A percentile compares a stretch with the other conserved stretches of the same genome.
These are phyloP conservation scores for Diphasiastrum complanatum DNA, from an alignment of 83 land plant genomes.

Conservation along the genomic window DNA sequence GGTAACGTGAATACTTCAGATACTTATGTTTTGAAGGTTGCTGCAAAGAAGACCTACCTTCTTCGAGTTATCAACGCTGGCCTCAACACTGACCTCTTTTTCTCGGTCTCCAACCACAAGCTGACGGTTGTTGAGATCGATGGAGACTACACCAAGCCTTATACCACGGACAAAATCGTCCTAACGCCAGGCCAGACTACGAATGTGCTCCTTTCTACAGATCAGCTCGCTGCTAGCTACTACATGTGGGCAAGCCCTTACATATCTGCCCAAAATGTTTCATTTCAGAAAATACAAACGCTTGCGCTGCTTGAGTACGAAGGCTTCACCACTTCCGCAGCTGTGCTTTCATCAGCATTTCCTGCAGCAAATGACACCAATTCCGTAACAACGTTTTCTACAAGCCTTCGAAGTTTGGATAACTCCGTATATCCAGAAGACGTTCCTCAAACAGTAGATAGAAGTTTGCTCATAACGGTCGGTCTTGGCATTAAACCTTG, in stretches of 20 bases:
- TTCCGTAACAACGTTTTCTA: conserved; percentile 30
- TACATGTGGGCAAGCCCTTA: too few species aligned
- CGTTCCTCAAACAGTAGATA: conserved; percentile 48
- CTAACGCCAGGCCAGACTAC: conserved; percentile 47
- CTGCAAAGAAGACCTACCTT: conserved; percentile 3
- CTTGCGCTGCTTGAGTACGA: too few species aligned
- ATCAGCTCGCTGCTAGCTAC: conserved; percentile 21
- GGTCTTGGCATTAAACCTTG: conserved; percentile 43
- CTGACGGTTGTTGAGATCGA: conserved; percentile 8
- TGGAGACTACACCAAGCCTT: conserved; percentile 22
- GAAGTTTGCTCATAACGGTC: conserved; percentile 45
- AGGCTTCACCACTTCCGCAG: too few species aligned
- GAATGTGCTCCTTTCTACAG: conserved; percentile 28
- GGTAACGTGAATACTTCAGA: conserved; percentile 7
- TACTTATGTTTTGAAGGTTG: background rate
- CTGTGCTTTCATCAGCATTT: conserved; percentile 29
- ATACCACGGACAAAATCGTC: conserved; percentile 11
- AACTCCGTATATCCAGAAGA: conserved; percentile 32
- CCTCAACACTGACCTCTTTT: conserved; percentile 31
- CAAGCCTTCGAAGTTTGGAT: conserved; percentile 35
- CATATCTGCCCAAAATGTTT: too few species aligned
- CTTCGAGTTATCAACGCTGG: too few species aligned
- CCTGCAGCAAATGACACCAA: conserved; percentile 44
- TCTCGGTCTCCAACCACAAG: conserved; percentile 31
- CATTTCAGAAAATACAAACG: too few species aligned